These are phyloP conservation scores for Teratosphaeria nubilosa DNA, from an alignment of 2,329 filamentous ascomycete genomes.

Conservation along the genomic window DNA sequence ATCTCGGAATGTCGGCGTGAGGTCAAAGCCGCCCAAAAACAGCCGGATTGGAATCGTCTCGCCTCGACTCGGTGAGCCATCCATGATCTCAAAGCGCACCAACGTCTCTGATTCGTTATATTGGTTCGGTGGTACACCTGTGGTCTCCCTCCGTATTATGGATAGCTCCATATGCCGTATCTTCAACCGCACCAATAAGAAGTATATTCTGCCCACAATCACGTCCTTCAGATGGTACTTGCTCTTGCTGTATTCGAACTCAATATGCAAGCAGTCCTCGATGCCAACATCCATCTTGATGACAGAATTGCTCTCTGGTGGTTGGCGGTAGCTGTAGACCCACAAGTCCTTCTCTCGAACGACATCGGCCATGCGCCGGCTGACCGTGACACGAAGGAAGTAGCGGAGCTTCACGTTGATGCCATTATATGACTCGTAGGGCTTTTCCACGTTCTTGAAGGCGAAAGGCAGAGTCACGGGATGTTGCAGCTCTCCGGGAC, in stretches of 20 bases:
- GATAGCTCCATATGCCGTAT: conserved; percentile 99
- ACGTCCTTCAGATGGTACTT: conserved; percentile 99
- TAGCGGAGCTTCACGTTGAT: conserved; percentile 99
- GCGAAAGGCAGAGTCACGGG: conserved; percentile 98
- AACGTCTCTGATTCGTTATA: conserved; percentile 99
- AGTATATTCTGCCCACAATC: conserved; percentile 97
- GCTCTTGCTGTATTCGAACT: conserved; percentile 98
- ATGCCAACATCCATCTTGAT: conserved; percentile 99
- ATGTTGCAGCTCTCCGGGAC: conserved; percentile 94
- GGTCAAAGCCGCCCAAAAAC: conserved; percentile 93
- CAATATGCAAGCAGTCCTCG: conserved; percentile 97
- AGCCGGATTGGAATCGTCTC: conserved; percentile 93
- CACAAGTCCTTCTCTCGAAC: conserved; percentile 98
- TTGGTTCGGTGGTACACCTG: conserved; percentile 91
- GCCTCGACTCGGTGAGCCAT: conserved; percentile 90
- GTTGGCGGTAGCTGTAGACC: conserved; percentile 98
- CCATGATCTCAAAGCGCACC: conserved; percentile 99
- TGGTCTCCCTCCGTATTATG: conserved; percentile 94
- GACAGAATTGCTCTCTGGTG: conserved; percentile 92
- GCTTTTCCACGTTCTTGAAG: conserved; percentile 99
- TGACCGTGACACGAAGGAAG: conserved; percentile 94
- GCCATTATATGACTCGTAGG: conserved; percentile 98
- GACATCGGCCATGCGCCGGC: conserved; percentile 92
- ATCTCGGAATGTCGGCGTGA: conserved; percentile 96
- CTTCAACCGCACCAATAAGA: conserved; percentile 90